These are phyloP conservation scores for Aspergillus spinulosporus DNA, from an alignment of 2,329 filamentous ascomycete species.

Conservation along the genomic window DNA sequence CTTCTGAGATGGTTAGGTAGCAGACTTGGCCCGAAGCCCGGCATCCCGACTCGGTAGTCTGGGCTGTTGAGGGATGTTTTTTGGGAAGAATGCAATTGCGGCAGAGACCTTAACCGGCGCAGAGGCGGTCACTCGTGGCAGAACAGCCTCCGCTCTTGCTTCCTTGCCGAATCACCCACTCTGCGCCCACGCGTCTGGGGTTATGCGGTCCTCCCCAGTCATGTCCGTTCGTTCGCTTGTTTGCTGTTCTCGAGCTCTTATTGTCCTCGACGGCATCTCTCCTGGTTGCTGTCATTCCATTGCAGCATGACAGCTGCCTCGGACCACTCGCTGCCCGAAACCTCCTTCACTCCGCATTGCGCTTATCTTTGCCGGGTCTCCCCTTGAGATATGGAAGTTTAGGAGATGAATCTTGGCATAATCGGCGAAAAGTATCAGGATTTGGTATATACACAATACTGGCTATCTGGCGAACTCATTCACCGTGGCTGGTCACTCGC, in stretches of 20 bases:
- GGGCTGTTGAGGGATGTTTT: neutral
- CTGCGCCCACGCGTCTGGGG: slow-evolving; percentile 11
- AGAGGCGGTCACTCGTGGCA: neutral
- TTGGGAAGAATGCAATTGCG: neutral
- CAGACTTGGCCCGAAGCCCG: slow-evolving; percentile 4
- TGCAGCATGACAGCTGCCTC: slow-evolving; percentile 6
- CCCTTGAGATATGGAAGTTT: neutral
- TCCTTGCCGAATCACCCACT: neutral
- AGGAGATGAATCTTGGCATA: neutral
- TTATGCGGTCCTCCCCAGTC: neutral
- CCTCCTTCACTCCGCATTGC: neutral
- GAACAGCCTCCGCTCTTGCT: neutral
- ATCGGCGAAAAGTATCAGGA: neutral
- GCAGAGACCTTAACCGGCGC: neutral
- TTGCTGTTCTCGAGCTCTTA: neutral
- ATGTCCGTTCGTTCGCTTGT: neutral
- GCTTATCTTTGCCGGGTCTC: neutral
- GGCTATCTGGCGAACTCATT: neutral
- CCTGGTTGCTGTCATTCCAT: neutral
- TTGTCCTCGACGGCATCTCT: neutral
- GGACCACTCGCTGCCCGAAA: neutral
- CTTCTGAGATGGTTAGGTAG: neutral
- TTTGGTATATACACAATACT: neutral
- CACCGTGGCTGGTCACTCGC: slow-evolving; percentile 2
- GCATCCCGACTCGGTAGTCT: slow-evolving; percentile 20